phyloP scores from a whole-genome alignment of 495 filamentous ascomycete genomes.

The Annulohypoxylon bovei region DNA sequence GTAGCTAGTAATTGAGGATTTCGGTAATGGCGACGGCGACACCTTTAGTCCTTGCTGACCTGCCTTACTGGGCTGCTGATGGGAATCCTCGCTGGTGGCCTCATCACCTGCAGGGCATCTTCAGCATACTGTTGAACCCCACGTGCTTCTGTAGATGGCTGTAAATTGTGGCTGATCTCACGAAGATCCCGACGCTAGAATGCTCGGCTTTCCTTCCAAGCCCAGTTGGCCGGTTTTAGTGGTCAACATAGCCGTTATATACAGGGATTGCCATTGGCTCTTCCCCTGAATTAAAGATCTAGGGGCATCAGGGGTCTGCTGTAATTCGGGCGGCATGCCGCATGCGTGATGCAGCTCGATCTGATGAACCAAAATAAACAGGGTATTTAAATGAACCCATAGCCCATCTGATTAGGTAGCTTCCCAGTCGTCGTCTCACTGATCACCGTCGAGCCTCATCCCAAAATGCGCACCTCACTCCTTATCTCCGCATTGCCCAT shows the following conservation, averaged over 20 bases:
- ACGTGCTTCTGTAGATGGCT: conserved; percentile 38
- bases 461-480: conserved; percentile 34
- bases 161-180: conserved; percentile 23
- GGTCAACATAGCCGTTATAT: conserved; percentile 12
- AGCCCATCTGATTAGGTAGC: conserved; percentile 12
- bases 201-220: conserved; percentile 14
- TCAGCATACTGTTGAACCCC: conserved; percentile 15
- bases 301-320: conserved; percentile 21
- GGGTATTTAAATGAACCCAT: conserved; percentile 23
- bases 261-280: conserved; percentile 26
- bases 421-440: neutral
- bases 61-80: conserved; percentile 14
- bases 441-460: conserved; percentile 10
- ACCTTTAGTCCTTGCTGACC: conserved; percentile 21
- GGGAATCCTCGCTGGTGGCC: conserved; percentile 1
- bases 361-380: neutral
- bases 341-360: conserved; percentile 22
- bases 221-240: conserved; percentile 24
- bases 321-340: conserved; percentile 1
- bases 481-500: conserved; percentile 21
- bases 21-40: conserved; percentile 19
- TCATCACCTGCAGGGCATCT: conserved; percentile 30
- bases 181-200: conserved; percentile 17
- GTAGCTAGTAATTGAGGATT: conserved; percentile 10
- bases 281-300: neutral